These are phyloP conservation scores for Pestalotiopsis fici DNA, from an alignment of 2,329 filamentous ascomycete genomes.

Conservation along the genomic window DNA sequence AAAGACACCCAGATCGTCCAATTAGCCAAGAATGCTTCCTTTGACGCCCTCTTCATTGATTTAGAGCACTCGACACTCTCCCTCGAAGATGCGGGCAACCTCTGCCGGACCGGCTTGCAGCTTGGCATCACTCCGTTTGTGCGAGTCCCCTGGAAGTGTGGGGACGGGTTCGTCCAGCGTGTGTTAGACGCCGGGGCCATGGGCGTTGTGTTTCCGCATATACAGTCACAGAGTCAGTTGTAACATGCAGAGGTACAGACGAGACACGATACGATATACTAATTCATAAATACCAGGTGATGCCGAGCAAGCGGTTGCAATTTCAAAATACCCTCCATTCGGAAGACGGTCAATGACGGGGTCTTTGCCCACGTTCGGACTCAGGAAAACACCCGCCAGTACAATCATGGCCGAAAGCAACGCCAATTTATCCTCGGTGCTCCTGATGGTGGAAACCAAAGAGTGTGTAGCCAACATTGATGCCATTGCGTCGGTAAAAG, in stretches of 20 bases:
- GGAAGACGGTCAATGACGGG: neutral
- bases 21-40: conserved; percentile 33
- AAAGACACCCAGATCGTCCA: conserved; percentile 29
- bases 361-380: neutral
- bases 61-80: conserved; percentile 36
- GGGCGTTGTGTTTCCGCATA: neutral
- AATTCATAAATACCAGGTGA: neutral
- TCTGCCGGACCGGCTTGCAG: conserved; percentile 26
- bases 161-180: conserved; percentile 31
- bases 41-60: conserved; percentile 38
- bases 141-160: conserved; percentile 33
- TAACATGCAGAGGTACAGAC: neutral
- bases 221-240: neutral
- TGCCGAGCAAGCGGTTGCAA: neutral
- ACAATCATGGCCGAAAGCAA: neutral
- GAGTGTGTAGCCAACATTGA: neutral
- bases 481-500: neutral
- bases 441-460: neutral
- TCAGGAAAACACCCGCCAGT: neutral
- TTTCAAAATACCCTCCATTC: neutral
- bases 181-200: conserved; percentile 12
- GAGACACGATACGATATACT: neutral
- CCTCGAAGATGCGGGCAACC: conserved; percentile 27
- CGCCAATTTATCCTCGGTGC: neutral
- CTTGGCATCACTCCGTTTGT: conserved; percentile 32